Evolutionary conservation across 1,284 basidiomycete species (phyloP).

Genomic region (Veloboletus limbatus): DNA sequence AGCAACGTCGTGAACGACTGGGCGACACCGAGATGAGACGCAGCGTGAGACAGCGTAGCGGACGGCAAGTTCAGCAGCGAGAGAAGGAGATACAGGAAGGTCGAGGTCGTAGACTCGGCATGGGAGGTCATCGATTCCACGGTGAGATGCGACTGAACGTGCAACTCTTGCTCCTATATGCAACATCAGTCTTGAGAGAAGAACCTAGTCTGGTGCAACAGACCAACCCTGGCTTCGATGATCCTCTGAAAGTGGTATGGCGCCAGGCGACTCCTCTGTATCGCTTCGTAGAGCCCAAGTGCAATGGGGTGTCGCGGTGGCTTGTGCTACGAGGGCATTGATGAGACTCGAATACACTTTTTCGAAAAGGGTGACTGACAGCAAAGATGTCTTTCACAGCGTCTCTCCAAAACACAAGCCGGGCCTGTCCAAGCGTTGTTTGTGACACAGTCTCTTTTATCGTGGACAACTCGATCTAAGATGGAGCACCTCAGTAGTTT

Average conservation of each 20-base stretch:
- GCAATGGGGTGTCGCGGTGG: conserved; percentile 84
- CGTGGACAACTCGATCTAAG: conserved; percentile 79
- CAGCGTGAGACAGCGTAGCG: conserved; percentile 72
- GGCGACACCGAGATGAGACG: conserved; percentile 74
- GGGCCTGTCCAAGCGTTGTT: conserved; percentile 79
- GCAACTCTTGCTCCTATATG: conserved; percentile 74
- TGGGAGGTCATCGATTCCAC: conserved; percentile 68
- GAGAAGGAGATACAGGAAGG: conserved; percentile 77
- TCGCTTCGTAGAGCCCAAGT: conserved; percentile 66
- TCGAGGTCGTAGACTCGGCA: conserved; percentile 77
- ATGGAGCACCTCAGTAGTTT: conserved; percentile 11
- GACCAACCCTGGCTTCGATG: conserved; percentile 80
- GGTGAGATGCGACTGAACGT: conserved; percentile 66
- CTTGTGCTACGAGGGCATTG: conserved; percentile 49
- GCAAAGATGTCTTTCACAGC: conserved; percentile 70
- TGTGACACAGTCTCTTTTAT: conserved; percentile 80
- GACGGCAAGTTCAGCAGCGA: conserved; percentile 65
- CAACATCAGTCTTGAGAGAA: conserved; percentile 16
- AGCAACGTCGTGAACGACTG: conserved; percentile 73
- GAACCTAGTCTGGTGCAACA: not conserved
- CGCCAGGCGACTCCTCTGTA: conserved; percentile 49
- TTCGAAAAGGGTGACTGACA: conserved; percentile 47
- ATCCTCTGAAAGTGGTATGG: conserved; percentile 82
- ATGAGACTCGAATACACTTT: conserved; percentile 14
- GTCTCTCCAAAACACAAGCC: conserved; percentile 93